A percentile compares a stretch with the other conserved stretches of the same genome.
phyloP scores from a whole-genome alignment of 2,329 filamentous ascomycete species.

The Fusarium penzigii region DNA sequence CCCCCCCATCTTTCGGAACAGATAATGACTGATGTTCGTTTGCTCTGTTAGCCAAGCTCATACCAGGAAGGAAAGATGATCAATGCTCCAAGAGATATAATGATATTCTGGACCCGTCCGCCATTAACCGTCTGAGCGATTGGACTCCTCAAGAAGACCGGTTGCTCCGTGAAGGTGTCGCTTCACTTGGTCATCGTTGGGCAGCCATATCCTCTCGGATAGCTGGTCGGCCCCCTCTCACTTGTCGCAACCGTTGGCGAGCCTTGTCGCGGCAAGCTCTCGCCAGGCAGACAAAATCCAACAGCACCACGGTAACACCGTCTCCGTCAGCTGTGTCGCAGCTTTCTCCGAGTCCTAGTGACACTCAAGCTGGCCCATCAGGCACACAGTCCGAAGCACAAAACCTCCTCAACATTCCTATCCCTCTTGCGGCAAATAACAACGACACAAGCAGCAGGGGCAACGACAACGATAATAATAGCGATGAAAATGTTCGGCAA shows the following conservation, averaged over 20 bases:
- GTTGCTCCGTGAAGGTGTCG: slow-evolving; percentile 26
- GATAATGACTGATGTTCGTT: no score
- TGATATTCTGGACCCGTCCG: slow-evolving; percentile 30
- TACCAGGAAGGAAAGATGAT: slow-evolving; percentile 32
- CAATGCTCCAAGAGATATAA: slow-evolving; percentile 33
- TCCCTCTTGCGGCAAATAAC: no score
- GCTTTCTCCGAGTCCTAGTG: no score
- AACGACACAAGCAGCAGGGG: no score
- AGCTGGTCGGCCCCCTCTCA: slow-evolving; percentile 29
- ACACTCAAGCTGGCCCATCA: no score
- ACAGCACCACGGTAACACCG: slow-evolving; percentile 21
- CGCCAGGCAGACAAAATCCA: slow-evolving; percentile 13
- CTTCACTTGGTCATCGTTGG: slow-evolving; percentile 28
- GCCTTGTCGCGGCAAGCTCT: slow-evolving; percentile 17
- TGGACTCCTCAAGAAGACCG: slow-evolving; percentile 30
- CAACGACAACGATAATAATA: no score
- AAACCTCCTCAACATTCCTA: no score
- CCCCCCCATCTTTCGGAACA: no score
- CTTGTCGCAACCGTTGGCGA: slow-evolving; percentile 32
- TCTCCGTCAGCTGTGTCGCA: slow-evolving; percentile 20
- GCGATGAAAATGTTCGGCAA: no score
- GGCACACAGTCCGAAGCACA: no score
- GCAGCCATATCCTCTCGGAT: slow-evolving; percentile 29
- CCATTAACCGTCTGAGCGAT: slow-evolving; percentile 26
- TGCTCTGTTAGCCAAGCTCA: slow-evolving; percentile 28